Evolutionary conservation across 192 early-diverging fungal genomes (phyloP), one percentile per base, ranked within the genome.

Genomic region (Piromyces finnis): DNA sequence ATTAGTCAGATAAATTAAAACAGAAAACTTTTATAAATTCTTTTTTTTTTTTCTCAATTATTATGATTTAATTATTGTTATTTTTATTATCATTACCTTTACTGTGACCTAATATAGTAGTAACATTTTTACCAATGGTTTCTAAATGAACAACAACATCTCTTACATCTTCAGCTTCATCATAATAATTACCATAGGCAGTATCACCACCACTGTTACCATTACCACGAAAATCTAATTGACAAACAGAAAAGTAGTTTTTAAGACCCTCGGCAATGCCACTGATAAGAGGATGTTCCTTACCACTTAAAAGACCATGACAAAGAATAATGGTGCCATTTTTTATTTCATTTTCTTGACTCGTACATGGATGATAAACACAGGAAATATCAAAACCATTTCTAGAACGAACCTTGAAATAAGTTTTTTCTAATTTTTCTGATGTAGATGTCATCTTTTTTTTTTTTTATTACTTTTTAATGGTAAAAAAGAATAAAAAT

Each of bases 151-250:
- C 41, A 17, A 91, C 78, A 6, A 89, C 84, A 28, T 78, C 35
- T n/a, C 82, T 77, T 27, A 91, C 82, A 78, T 86, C 83, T 15
- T 87, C 83, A 14, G 83, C 85, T 79, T 91, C 90, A 37, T 86
- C 85, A 28, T 81, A 77, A 84, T 88, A 87, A 81, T 91, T 88
- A 77, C 87, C 88, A 80, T 89, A 89, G 28, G 79, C 82, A 27
- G 90, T 91, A 26, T 36, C 79, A 6, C 90, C 90, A 5, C 84
- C 86, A 81, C 88, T 89, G 28, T 79, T 80, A 5, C 90, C 90
- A 82, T 88, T 89, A 28, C 90, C 90, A 29, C 83, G 88, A 78
- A 89, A 91, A 77, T 91, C 90, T 1, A 51, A 5, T 51, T 51
- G 41, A 51, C 41, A 51, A 51, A 51, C 6, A 22, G 41, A 51